These are phyloP conservation scores for Aspergillus spinulosporus DNA, from an alignment of 2,329 filamentous ascomycete species.

Conservation along the genomic window DNA sequence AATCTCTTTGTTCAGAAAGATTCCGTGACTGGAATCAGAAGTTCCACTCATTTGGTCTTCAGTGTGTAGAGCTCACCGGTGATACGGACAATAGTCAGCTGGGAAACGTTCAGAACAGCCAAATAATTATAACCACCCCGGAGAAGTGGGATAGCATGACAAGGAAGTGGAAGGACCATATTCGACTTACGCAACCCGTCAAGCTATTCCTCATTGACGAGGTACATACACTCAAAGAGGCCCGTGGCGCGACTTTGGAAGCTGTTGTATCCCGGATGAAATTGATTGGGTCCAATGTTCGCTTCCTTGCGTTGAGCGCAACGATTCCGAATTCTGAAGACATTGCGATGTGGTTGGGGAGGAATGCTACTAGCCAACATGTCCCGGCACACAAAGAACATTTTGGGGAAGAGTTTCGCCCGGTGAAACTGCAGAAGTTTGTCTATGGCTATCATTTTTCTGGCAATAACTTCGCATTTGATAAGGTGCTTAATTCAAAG, in stretches of 20 bases:
- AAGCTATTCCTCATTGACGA: conserved; percentile 84
- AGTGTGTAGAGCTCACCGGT: conserved; percentile 76
- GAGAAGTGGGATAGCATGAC: conserved; percentile 94
- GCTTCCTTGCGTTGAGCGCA: conserved; percentile 79
- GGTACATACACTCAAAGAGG: conserved; percentile 80
- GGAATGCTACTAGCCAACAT: conserved; percentile 58
- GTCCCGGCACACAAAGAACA: conserved; percentile 66
- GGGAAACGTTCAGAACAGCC: conserved; percentile 68
- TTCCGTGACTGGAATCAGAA: conserved; percentile 76
- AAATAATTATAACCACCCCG: conserved; percentile 82
- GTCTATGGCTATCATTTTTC: conserved; percentile 69
- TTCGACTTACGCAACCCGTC: conserved; percentile 70
- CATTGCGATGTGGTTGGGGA: conserved; percentile 77
- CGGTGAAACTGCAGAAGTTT: conserved; percentile 72
- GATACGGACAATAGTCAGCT: conserved; percentile 71
- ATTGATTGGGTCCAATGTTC: conserved; percentile 69
- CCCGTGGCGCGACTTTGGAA: conserved; percentile 76
- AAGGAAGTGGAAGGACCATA: conserved; percentile 80
- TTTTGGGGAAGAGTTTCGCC: conserved; percentile 78
- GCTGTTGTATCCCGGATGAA: conserved; percentile 90
- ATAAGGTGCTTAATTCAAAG: conserved; percentile 65
- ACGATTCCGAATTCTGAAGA: conserved; percentile 81
- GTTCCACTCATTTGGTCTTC: conserved; percentile 66
- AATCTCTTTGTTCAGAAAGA: conserved; percentile 76
- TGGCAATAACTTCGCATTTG: conserved; percentile 74